Evolutionary conservation across 768 basidiomycete genomes (phyloP), one percentile per base, ranked within the genome.

Genomic region (Trametopsis cervina): DNA sequence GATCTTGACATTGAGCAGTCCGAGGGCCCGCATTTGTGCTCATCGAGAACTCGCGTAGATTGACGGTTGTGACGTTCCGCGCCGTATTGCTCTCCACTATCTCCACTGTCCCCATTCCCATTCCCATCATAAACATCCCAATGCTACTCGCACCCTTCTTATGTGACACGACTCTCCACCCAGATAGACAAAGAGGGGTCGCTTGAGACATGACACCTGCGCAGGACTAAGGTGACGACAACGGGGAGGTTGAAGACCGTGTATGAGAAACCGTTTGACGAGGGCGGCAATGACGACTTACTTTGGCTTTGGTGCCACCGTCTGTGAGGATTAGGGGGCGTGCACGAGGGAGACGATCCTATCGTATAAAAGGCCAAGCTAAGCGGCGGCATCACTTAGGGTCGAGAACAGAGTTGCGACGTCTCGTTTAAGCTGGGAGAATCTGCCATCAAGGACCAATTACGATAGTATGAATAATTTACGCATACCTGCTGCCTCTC

Each of bases 401-500:
- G 74, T 66, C 27, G 76, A 71, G 52, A 89, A 85, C 17, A 78
- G 56, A 2, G 61, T 57, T 41, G 69, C 70, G 29, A 89, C 68
- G 42, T 78, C 74, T 51, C 70, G 64, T 61, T 77, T 81, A 9
- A 80, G 81, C 85, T 89, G 48, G 25, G 21, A n/a, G n/a, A n/a
- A 21, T n/a, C n/a, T n/a, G n/a, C n/a, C n/a, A n/a, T n/a, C n/a
- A n/a, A n/a, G n/a, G n/a, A n/a, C n/a, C n/a, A n/a, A n/a, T n/a
- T n/a, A n/a, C n/a, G n/a, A n/a, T n/a, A n/a, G n/a, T n/a, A n/a
- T n/a, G n/a, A n/a, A n/a, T n/a, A n/a, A n/a, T n/a, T n/a, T n/a
- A n/a, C n/a, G n/a, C n/a, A n/a, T 42, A 83, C 89, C 71, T 82
- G 79, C 15, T 72, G 53, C 49, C 91, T 74, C 54, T 93, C 90